phyloP scores from a whole-genome alignment of 352 stramenopile species.

The Phytophthora kernoviae region DNA sequence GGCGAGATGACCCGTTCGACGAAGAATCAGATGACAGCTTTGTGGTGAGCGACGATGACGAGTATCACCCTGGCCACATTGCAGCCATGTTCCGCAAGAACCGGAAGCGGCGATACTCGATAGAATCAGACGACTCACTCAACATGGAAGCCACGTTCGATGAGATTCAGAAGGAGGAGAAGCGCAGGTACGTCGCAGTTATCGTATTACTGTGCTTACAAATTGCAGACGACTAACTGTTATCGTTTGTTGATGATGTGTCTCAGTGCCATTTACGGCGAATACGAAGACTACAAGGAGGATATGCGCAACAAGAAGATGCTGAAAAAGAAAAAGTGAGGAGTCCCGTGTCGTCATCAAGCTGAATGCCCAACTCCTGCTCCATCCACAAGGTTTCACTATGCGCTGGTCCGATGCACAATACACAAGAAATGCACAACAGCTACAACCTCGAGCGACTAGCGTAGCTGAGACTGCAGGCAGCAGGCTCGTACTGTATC shows the following conservation, averaged over 20 bases:
- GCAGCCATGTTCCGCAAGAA: slow-evolving; percentile 81
- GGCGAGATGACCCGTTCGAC: slow-evolving; percentile 67
- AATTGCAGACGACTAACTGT: too few relatives aligned
- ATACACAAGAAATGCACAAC: background rate
- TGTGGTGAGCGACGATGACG: slow-evolving; percentile 75
- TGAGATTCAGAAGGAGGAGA: slow-evolving; percentile 88
- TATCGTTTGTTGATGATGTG: slow-evolving; percentile 1
- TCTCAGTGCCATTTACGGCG: slow-evolving; percentile 70
- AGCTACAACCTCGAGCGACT: background rate
- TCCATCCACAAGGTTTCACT: background rate
- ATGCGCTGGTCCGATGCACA: slow-evolving; percentile 2
- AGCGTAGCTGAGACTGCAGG: too few relatives aligned
- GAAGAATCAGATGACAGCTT: slow-evolving; percentile 91
- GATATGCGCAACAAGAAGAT: slow-evolving; percentile 87
- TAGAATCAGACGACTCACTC: slow-evolving; percentile 80
- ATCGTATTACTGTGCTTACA: too few relatives aligned
- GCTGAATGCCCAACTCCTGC: background rate
- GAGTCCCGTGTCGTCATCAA: background rate
- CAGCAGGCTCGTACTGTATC: background rate
- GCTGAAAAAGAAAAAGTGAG: slow-evolving; percentile 75
- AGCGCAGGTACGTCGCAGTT: slow-evolving; percentile 57
- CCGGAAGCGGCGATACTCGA: slow-evolving; percentile 73
- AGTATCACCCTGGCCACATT: slow-evolving; percentile 79
- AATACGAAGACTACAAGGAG: slow-evolving; percentile 86
- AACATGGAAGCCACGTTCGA: slow-evolving; percentile 88